Percentiles rank a stretch among this genome's conserved stretches.
These are phyloP conservation scores for Obelidium mucronatum DNA, from an alignment of 192 early-diverging fungal species.

Conservation along the genomic window DNA sequence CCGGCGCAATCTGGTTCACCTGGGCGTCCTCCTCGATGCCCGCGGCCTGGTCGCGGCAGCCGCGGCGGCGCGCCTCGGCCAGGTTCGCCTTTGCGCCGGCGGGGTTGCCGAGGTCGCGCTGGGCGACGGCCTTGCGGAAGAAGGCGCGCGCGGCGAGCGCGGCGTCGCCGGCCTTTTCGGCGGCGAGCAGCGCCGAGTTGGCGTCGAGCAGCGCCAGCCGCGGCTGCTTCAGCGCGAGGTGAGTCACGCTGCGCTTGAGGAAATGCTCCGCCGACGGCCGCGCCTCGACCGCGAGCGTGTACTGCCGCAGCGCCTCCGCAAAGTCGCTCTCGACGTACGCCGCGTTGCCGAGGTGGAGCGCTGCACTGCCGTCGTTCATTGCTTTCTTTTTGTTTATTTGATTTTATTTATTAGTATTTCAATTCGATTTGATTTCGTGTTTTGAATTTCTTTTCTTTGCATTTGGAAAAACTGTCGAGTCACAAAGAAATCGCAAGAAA, in stretches of 20 bases:
- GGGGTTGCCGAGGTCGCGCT: constrained; percentile 27
- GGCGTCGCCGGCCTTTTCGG: background rate
- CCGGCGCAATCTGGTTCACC: background rate
- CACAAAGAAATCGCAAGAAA: background rate
- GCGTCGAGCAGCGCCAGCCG: constrained; percentile 74
- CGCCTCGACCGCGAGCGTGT: constrained; percentile 68
- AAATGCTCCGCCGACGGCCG: constrained; percentile 69
- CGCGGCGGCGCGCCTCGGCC: constrained; percentile 45
- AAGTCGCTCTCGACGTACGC: constrained; percentile 84
- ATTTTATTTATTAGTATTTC: background rate
- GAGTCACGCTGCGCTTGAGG: constrained; percentile 68
- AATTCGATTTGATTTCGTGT: background rate
- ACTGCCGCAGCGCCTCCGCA: constrained; percentile 73
- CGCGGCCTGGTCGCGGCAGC: constrained; percentile 1
- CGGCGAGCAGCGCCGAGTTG: constrained; percentile 44
- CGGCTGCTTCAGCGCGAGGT: constrained; percentile 70
- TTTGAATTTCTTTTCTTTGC: background rate
- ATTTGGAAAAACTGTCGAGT: background rate
- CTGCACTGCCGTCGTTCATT: background rate
- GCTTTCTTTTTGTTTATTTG: background rate
- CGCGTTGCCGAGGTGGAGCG: constrained; percentile 66
- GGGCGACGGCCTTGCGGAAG: constrained; percentile 29
- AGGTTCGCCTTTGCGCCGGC: constrained; percentile 65
- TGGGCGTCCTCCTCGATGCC: constrained; percentile 34
- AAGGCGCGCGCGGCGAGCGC: background rate